These are phyloP conservation scores for Phytophthora tentaculata DNA, from an alignment of 352 stramenopile species.

Conservation along the genomic window DNA sequence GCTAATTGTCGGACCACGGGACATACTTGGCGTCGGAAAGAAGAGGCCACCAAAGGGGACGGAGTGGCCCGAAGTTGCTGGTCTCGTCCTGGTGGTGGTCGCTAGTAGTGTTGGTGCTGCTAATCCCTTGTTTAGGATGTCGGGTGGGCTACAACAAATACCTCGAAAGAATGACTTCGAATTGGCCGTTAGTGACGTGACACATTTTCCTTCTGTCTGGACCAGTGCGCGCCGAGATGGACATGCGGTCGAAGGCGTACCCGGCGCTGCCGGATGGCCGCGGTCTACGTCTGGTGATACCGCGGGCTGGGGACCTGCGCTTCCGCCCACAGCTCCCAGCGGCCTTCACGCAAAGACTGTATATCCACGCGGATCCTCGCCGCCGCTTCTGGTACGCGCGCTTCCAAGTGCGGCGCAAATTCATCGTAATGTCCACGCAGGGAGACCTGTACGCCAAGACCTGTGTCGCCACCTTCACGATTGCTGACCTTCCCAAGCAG, in stretches of 20 bases:
- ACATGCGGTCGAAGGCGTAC: slow-evolving; percentile 73
- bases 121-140: background rate
- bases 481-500: slow-evolving; percentile 48
- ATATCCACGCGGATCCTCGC: slow-evolving; percentile 57
- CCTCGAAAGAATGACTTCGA: slow-evolving; percentile 18
- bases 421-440: slow-evolving; percentile 77
- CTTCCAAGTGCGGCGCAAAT: slow-evolving; percentile 69
- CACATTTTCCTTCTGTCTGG: slow-evolving; percentile 8
- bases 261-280: slow-evolving; percentile 54
- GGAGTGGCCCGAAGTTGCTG: slow-evolving; percentile 2
- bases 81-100: background rate
- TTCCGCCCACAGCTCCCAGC: slow-evolving; percentile 55
- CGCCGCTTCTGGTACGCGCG: slow-evolving; percentile 54
- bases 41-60: slow-evolving; percentile 5
- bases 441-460: slow-evolving; percentile 73
- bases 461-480: slow-evolving; percentile 36
- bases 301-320: slow-evolving; percentile 58
- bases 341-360: slow-evolving; percentile 54
- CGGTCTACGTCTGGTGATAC: slow-evolving; percentile 55
- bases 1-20: slow-evolving; percentile 36
- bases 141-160: slow-evolving; percentile 14
- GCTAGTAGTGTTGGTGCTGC: slow-evolving; percentile 1
- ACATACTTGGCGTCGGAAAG: slow-evolving; percentile 20
- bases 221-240: slow-evolving; percentile 29
- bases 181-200: slow-evolving; percentile 1